Evolutionary conservation across 208 protist species (phyloP).

Genomic region (Trypanosoma conorhini): DNA sequence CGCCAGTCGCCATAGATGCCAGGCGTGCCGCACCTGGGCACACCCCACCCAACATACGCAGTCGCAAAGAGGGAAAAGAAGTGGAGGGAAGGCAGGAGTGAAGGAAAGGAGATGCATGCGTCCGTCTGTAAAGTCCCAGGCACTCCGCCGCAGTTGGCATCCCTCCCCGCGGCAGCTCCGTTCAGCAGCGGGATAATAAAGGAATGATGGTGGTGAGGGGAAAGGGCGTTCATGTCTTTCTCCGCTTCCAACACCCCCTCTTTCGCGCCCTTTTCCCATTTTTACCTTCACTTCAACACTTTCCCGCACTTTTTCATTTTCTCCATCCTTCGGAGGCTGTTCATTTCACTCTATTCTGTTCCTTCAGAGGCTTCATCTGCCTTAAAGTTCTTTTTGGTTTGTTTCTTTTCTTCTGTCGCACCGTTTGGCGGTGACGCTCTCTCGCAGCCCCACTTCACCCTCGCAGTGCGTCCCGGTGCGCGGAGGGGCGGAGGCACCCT

Average conservation of each 20-base stretch:
- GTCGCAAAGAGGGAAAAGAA: constrained; percentile 7
- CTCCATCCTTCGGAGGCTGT: not conserved
- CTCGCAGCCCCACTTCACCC: not conserved
- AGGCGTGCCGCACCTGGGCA: not conserved
- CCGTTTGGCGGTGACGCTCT: not conserved
- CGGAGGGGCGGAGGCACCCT: not conserved
- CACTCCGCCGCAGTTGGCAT: not conserved
- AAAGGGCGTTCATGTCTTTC: not conserved
- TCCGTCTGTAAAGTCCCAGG: not conserved
- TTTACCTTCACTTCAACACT: not conserved
- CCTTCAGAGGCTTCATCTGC: not conserved
- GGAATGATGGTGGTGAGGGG: too few relatives aligned
- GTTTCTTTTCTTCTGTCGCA: not conserved
- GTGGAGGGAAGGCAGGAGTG: constrained; percentile 3
- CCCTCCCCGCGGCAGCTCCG: not conserved
- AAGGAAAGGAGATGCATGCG: not conserved
- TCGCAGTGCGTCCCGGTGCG: not conserved
- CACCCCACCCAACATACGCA: not conserved
- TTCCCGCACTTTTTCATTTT: not conserved
- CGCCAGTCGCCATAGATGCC: not conserved
- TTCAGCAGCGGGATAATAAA: not conserved
- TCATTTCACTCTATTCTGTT: not conserved
- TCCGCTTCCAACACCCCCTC: not conserved
- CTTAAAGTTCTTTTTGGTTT: not conserved
- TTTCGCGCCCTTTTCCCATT: too few relatives aligned